Percentiles rank a stretch among this genome's conserved stretches.
These are phyloP conservation scores for Vicia faba DNA, from an alignment of 306 rosid genomes.

Conservation along the genomic window DNA sequence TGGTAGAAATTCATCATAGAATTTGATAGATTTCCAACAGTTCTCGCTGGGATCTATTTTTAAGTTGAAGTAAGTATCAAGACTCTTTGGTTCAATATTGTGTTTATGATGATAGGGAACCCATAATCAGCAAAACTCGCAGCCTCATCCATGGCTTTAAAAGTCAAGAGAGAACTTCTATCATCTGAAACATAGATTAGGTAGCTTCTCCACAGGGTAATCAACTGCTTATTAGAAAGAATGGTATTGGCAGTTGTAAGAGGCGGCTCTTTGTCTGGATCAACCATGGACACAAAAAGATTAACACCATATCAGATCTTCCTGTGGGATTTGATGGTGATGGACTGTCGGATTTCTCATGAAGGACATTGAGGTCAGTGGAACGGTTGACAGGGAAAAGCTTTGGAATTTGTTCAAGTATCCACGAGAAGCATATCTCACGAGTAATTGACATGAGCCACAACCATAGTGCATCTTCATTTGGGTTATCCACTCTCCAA, in stretches of 20 bases:
- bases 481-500: conserved; percentile 78
- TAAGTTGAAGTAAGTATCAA: conserved; percentile 46
- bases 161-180: conserved; percentile 55
- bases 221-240: conserved; percentile 52
- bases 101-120: conserved; percentile 59
- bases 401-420: conserved; percentile 55
- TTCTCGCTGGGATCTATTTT: conserved; percentile 59
- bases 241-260: conserved; percentile 57
- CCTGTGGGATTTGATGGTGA: conserved; percentile 56
- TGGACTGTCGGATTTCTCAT: conserved; percentile 51
- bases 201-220: conserved; percentile 59
- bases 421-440: conserved; percentile 57
- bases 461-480: conserved; percentile 59
- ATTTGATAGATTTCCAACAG: too few species aligned
- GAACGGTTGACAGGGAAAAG: conserved; percentile 45
- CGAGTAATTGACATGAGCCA: conserved; percentile 56
- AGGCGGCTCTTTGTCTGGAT: conserved; percentile 60
- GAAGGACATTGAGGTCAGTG: conserved; percentile 50
- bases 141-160: conserved; percentile 66
- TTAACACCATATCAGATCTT: conserved; percentile 51
- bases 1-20: too few species aligned
- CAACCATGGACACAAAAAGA: conserved; percentile 55
- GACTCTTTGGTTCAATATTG: conserved; percentile 53
- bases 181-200: conserved; percentile 55
- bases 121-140: conserved; percentile 61